Evolutionary conservation across 2,329 filamentous ascomycete species (phyloP).

Genomic region (Arthrobotrys megalospora): DNA sequence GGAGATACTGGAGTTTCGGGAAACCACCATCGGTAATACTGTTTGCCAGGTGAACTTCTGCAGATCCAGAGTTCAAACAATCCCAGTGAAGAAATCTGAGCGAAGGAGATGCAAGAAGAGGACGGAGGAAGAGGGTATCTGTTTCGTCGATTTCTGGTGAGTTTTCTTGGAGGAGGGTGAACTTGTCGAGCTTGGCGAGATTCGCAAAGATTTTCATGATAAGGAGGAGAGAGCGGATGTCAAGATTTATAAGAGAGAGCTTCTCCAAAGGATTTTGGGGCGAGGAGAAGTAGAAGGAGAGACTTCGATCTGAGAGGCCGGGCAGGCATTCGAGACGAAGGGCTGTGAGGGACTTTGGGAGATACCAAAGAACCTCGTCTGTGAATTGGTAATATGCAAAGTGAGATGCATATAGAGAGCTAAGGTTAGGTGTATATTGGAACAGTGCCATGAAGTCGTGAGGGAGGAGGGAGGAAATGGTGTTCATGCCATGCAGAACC

Average conservation of each 20-base stretch:
- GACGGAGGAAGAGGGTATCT: slow-evolving; percentile 54
- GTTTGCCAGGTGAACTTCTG: slow-evolving; percentile 50
- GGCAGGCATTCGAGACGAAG: slow-evolving; percentile 58
- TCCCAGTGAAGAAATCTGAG: slow-evolving; percentile 60
- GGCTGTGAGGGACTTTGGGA: slow-evolving; percentile 41
- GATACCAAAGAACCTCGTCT: slow-evolving; percentile 53
- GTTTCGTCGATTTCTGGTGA: slow-evolving; percentile 54
- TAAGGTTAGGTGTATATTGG: slow-evolving; percentile 42
- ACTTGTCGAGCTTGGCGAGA: slow-evolving; percentile 53
- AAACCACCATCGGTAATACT: slow-evolving; percentile 57
- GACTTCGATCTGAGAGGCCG: slow-evolving; percentile 46
- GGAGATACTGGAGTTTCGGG: slow-evolving; percentile 55
- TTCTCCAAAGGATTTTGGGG: slow-evolving; percentile 56
- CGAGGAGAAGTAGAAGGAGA: slow-evolving; percentile 56
- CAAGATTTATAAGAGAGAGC: slow-evolving; percentile 55
- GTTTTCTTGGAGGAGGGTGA: slow-evolving; percentile 52
- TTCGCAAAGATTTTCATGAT: slow-evolving; percentile 59
- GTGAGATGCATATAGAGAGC: slow-evolving; percentile 50
- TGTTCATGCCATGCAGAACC: slow-evolving; percentile 58
- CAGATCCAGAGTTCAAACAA: slow-evolving; percentile 50
- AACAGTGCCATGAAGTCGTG: slow-evolving; percentile 52
- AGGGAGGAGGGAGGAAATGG: slow-evolving; percentile 44
- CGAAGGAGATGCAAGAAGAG: slow-evolving; percentile 49
- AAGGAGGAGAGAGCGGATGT: slow-evolving; percentile 57
- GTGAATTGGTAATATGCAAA: slow-evolving; percentile 59